Conservation (phyloP, 352 stramenopile species). For the Phytophthora quininea region DNA sequence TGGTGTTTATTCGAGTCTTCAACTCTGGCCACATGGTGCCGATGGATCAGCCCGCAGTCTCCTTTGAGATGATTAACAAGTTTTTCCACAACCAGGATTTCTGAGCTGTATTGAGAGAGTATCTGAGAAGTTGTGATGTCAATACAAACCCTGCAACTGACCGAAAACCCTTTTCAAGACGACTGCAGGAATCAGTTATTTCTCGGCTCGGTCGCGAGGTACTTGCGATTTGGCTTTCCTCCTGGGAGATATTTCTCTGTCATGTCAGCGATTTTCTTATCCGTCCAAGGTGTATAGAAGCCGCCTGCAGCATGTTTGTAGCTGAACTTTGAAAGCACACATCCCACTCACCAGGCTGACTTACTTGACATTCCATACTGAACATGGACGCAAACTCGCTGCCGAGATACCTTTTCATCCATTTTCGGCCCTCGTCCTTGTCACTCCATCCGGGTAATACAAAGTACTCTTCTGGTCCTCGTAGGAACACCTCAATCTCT, state of each 20-base stretch:
- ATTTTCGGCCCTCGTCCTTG: neutral
- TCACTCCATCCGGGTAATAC: slow-evolving; percentile 7
- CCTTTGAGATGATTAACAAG: slow-evolving; percentile 92
- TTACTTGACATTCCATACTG: neutral
- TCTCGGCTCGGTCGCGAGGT: neutral
- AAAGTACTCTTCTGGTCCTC: neutral
- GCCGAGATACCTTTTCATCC: slow-evolving; percentile 6
- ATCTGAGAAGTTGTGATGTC: neutral
- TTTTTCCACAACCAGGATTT: slow-evolving; percentile 80
- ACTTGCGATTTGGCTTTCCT: neutral
- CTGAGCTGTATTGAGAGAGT: slow-evolving; percentile 15
- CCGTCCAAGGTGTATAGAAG: neutral
- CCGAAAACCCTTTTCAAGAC: neutral
- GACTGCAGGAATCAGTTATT: neutral
- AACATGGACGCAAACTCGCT: slow-evolving; percentile 4
- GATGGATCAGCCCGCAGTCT: slow-evolving; percentile 90
- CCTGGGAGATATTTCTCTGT: neutral
- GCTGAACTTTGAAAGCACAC: neutral
- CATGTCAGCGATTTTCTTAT: neutral
- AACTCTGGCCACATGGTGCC: slow-evolving; percentile 96
- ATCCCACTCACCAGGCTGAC: neutral
- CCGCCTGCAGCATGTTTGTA: neutral
- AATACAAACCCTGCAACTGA: neutral
- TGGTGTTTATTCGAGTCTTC: slow-evolving; percentile 95
- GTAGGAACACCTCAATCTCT: slow-evolving; percentile 12